Evolutionary conservation across 805 yeast genomes (phyloP).

Genomic region (Maudiozyma saulgeensis): DNA sequence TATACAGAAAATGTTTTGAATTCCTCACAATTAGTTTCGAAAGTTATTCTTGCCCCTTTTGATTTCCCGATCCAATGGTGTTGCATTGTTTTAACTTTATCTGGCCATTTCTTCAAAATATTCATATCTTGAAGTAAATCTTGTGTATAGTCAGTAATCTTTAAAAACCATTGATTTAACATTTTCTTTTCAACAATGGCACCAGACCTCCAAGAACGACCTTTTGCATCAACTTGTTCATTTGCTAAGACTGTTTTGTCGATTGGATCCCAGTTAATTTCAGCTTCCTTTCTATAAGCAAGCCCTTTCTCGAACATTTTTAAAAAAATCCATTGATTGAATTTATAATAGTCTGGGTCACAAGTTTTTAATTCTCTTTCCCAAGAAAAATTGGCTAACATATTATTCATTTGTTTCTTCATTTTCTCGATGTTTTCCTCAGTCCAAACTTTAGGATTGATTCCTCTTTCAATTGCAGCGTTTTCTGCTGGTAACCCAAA

Average conservation of each 20-base stretch:
- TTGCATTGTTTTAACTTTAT: constrained; percentile 83
- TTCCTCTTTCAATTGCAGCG: constrained; percentile 82
- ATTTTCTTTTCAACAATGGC: constrained; percentile 79
- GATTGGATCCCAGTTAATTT: constrained; percentile 96
- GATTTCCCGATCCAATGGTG: constrained; percentile 90
- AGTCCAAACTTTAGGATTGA: constrained; percentile 82
- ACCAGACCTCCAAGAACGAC: constrained; percentile 95
- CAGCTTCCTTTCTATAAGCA: constrained; percentile 80
- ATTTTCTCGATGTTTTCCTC: constrained; percentile 66
- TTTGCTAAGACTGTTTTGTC: constrained; percentile 92
- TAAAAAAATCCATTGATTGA: constrained; percentile 83
- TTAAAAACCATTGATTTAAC: constrained; percentile 88
- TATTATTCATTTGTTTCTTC: constrained; percentile 69
- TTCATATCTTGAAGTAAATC: constrained; percentile 57
- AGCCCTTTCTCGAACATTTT: constrained; percentile 63
- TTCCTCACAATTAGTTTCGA: constrained; percentile 28
- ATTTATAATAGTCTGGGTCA: constrained; percentile 75
- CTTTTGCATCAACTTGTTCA: constrained; percentile 89
- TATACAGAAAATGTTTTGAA: constrained; percentile 41
- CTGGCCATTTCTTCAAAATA: constrained; percentile 69
- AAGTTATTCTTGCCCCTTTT: constrained; percentile 61
- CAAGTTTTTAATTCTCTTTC: constrained; percentile 82
- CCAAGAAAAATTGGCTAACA: constrained; percentile 92
- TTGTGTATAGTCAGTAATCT: constrained; percentile 74
- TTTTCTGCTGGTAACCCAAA: constrained; percentile 98